Base-by-base conservation (phyloP, 2,329 filamentous ascomycete genomes). In the Zopfia rhizophila region DNA sequence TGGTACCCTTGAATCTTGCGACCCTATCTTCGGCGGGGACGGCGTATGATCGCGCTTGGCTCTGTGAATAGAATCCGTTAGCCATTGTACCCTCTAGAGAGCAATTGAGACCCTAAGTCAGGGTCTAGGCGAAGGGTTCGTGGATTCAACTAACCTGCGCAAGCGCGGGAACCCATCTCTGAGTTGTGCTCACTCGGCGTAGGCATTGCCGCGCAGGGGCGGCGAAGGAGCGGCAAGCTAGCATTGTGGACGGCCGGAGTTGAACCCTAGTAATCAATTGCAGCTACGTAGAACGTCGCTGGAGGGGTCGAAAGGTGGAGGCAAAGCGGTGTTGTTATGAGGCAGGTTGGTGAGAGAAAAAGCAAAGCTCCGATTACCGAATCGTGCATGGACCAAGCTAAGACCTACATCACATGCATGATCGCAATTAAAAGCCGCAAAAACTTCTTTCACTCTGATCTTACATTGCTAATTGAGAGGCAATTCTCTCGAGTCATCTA, bases 1-100 rank as follows among this genome's bases (percentile, higher is more conserved):
- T 97, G 72, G 85, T 82, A 63, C 93, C 94, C 69, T 90, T 88
- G 82, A 97, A 99, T 80, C 94, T 90, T 75, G 92, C 94, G 66
- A 97, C 91, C 65, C 84, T 84, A 29, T 89, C 84, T 51, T 82
- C 76, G 51, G 75, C 74, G 66, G 68, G 70, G 64, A 69, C 83
- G 72, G 83, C 84, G 79, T 87, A 92, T 42, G 64, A 61, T 43
- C 70, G 62, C 46, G 62, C 56, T 38, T 66, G 65, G 39, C 56
- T 38, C 68, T 70, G 25, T n/a, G 18, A 6, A 11, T 17, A 29
- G 12, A 6, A 39, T 11, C 4, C 10, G 50, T 45, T 32, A 47
- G 35, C 21, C 22, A 35, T 42, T 8, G 8, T 21, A 16, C n/a
- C 17, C 22, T 35, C 19, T 24, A 25, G 16, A 41, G 10, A 24